Base-by-base conservation (phyloP, 176 grass and related monocot genomes). In the Calamus simplicifolius region DNA sequence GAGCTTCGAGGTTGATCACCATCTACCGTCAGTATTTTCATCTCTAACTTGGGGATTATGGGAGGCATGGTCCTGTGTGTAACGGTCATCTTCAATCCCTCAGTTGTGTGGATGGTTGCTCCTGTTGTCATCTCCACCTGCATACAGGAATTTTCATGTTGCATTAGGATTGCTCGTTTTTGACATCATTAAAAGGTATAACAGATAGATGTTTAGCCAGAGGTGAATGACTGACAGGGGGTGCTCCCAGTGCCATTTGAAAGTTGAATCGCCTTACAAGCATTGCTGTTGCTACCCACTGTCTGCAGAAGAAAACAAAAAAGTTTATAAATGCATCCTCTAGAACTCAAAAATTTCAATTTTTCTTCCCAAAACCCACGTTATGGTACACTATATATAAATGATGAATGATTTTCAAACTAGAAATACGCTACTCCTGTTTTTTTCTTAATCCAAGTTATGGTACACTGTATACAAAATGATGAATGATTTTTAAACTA, bases 91-190 rank as follows among this genome's bases (percentile, higher is more conserved):
- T 85, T 84, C 69, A 97, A 78, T 6, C 93, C 93, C 54, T 78
- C 59, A 4, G 93, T 97, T 49, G 93, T 97, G 62, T 91, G 93
- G 72, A 97, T 97, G 2, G 87, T 97, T 53, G 87, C 87, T 52
- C 93, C 93, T 50, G 93, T 97, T 38, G 87, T 97, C 87, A 97
- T 97, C 64, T 78, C 93, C 23, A 97, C 93, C 93, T 97, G 73
- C 50, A 26, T 28, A 52, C 5, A 43, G 16, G 14, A 58, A 18
- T 58, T 17, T 69, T 70, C 51, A 56, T 48, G 18, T 27, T 18
- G 16, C 29, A 70, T 63, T 56, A 55, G 29, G 59, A 19, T 51
- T 52, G 13, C 27, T 30, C 19, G 27, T 13, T 35, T 29, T 27
- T 62, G 48, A 6, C n/a, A 23, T 63, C 13, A 19, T 23, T 15